A percentile compares a stretch with the other conserved stretches of the same genome.
Conservation (phyloP, 495 filamentous ascomycete species). For the Penicillium cinerascens region DNA sequence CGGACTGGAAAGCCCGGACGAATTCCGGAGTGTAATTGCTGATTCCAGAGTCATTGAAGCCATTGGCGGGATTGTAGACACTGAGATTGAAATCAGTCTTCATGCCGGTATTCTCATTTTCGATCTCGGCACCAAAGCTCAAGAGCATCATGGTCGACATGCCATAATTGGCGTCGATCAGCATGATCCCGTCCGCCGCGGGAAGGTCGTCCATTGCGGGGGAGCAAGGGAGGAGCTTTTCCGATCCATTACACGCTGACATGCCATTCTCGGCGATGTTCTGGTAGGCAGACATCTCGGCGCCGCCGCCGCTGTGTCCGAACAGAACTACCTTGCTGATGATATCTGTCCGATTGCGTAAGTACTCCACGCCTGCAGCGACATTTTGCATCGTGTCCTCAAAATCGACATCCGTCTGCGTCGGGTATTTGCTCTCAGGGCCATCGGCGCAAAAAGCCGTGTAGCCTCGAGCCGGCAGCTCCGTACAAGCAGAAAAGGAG, state of each 20-base stretch:
- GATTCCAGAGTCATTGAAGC: neutral
- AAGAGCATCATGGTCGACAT: slow-evolving; percentile 15
- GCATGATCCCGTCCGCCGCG: slow-evolving; percentile 10
- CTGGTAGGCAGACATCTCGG: slow-evolving; percentile 15
- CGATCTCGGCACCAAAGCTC: slow-evolving; percentile 10
- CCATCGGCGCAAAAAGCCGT: slow-evolving; percentile 14
- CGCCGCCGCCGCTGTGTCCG: slow-evolving; percentile 15
- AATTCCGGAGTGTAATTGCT: slow-evolving; percentile 11
- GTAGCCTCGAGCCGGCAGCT: slow-evolving; percentile 12
- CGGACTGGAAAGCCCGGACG: neutral
- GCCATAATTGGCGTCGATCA: slow-evolving; percentile 9
- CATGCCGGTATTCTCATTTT: neutral
- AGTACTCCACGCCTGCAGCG: neutral
- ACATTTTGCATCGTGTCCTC: slow-evolving; percentile 10
- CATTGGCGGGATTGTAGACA: slow-evolving; percentile 8
- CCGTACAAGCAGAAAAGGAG: slow-evolving; percentile 6
- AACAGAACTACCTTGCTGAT: slow-evolving; percentile 9
- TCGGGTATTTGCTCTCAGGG: slow-evolving; percentile 9
- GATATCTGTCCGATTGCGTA: slow-evolving; percentile 12
- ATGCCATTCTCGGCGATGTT: slow-evolving; percentile 15
- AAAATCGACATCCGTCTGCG: slow-evolving; percentile 13
- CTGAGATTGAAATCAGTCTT: slow-evolving; percentile 8
- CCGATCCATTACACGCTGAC: slow-evolving; percentile 10
- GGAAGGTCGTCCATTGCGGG: slow-evolving; percentile 2
- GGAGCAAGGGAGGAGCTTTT: slow-evolving; percentile 16